Conservation (phyloP, 116 monocot species). For the Dioscorea cayenensis region DNA sequence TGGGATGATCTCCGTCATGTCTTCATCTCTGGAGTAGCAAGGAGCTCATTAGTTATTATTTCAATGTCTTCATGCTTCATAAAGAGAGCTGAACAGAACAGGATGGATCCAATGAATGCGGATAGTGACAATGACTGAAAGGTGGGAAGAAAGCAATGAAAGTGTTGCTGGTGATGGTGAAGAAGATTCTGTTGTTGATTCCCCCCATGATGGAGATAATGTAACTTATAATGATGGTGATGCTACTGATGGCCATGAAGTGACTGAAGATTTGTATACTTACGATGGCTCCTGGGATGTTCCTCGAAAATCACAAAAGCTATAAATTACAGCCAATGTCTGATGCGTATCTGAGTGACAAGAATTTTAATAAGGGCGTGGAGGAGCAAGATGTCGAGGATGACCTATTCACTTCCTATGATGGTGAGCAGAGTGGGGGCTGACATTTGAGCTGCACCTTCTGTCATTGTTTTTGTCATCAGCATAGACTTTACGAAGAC, state of each 20-base stretch:
- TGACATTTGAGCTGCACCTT: conserved; percentile 8
- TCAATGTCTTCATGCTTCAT: conserved; percentile 85
- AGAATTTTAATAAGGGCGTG: background rate
- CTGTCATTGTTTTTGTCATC: background rate
- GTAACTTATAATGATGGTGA: conserved; percentile 6
- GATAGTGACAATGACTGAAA: conserved; percentile 97
- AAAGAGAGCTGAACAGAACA: conserved; percentile 82
- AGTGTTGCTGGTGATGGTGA: conserved; percentile 47
- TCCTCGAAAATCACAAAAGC: conserved; percentile 1
- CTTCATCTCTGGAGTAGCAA: conserved; percentile 44
- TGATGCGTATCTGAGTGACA: background rate
- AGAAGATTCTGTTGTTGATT: conserved; percentile 45
- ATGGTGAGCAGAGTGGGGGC: conserved; percentile 26
- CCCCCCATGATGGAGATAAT: conserved; percentile 17
- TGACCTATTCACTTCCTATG: conserved; percentile 61
- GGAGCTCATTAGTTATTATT: conserved; percentile 91
- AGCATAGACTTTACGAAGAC: conserved; percentile 5
- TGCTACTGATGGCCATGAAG: conserved; percentile 12
- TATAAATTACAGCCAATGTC: background rate
- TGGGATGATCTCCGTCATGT: conserved; percentile 53
- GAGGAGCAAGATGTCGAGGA: conserved; percentile 37
- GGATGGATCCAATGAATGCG: conserved; percentile 33
- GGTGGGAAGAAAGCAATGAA: conserved; percentile 46
- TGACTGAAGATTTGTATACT: conserved; percentile 12
- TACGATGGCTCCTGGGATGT: background rate